Conservation (phyloP, 768 basidiomycete species). For the Panaeolus papilionaceus region DNA sequence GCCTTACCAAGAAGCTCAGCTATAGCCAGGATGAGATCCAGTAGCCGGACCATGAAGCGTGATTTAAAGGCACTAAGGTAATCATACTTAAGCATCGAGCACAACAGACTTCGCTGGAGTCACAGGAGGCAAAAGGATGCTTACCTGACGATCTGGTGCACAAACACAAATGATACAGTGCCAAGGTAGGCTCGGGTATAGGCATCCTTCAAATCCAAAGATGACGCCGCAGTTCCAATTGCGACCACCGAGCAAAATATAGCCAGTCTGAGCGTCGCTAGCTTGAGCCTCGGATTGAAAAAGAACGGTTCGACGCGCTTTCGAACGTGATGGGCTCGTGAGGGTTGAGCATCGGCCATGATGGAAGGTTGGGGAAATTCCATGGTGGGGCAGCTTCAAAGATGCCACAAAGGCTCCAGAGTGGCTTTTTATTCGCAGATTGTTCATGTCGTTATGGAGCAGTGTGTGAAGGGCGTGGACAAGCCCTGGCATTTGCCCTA, state of each 20-base stretch:
- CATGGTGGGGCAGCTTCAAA: background rate
- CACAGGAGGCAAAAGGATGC: background rate
- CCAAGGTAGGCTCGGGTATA: background rate
- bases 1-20: background rate
- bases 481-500: background rate
- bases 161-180: background rate
- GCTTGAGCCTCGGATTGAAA: slow-evolving; percentile 6
- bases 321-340: background rate
- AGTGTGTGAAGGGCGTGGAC: background rate
- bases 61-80: background rate
- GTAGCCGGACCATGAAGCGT: background rate
- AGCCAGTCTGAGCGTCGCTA: background rate
- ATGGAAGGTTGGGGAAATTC: background rate
- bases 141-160: background rate
- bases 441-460: background rate
- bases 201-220: background rate
- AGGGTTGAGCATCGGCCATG: background rate
- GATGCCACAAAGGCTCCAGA: background rate
- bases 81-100: too few species aligned
- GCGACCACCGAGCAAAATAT: background rate
- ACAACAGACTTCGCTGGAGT: too few species aligned
- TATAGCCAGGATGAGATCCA: background rate
- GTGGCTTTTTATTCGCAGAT: background rate
- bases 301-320: background rate
- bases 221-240: background rate